Evolutionary conservation across 1,284 basidiomycete species (phyloP).

Genomic region (Puccinia polysora): DNA sequence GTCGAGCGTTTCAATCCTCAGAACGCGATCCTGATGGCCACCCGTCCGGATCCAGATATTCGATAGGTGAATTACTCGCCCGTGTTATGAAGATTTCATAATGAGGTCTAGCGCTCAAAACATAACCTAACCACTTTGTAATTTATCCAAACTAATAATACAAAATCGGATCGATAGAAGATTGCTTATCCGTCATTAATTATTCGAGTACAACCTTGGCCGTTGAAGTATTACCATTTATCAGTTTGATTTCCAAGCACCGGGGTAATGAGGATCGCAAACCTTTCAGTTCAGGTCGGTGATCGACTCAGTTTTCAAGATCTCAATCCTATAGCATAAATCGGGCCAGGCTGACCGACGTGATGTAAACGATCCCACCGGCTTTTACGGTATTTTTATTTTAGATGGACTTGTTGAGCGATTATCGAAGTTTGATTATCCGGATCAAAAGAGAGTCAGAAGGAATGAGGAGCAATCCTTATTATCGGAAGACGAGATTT

Average conservation of each 20-base stretch:
- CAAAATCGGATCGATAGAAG: too few species aligned
- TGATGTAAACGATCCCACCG: background rate
- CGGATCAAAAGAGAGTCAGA: too few species aligned
- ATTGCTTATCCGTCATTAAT: background rate
- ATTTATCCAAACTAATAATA: background rate
- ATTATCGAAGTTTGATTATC: too few species aligned
- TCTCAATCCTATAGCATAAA: background rate
- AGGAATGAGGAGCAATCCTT: too few species aligned
- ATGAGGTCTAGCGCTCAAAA: background rate
- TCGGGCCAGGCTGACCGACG: background rate
- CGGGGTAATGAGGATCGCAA: background rate
- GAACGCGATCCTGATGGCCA: background rate
- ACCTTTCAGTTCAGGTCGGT: background rate
- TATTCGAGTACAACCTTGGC: background rate
- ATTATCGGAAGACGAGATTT: too few species aligned
- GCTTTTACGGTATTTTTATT: background rate
- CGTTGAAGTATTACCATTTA: constrained; percentile 6
- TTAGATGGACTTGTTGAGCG: background rate
- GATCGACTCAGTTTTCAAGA: background rate
- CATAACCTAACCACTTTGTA: background rate
- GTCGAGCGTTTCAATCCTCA: background rate
- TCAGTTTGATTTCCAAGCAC: background rate
- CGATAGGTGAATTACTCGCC: too few species aligned
- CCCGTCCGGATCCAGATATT: too few species aligned
- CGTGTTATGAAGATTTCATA: too few species aligned